Evolutionary conservation across 805 yeast genomes (phyloP).

Genomic region (Saturnispora dispora): DNA sequence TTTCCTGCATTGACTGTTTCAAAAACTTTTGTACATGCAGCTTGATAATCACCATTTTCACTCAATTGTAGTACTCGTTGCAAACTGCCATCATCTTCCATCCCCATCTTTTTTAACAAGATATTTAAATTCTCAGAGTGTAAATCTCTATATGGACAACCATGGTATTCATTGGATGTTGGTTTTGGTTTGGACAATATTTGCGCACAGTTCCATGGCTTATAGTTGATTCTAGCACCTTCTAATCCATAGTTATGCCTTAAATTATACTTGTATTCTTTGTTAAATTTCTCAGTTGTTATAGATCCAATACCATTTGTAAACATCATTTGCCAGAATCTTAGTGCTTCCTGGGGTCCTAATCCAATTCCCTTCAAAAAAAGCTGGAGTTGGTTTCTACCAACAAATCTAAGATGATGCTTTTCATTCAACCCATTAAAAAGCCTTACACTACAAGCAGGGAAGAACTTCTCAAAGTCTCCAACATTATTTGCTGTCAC

Average conservation of each 20-base stretch:
- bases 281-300: slow-evolving; percentile 67
- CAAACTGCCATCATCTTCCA: slow-evolving; percentile 41
- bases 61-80: slow-evolving; percentile 61
- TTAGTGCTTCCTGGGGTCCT: slow-evolving; percentile 75
- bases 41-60: slow-evolving; percentile 60
- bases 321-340: slow-evolving; percentile 75
- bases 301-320: slow-evolving; percentile 39
- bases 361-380: slow-evolving; percentile 89
- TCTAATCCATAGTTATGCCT: slow-evolving; percentile 87
- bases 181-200: slow-evolving; percentile 70
- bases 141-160: slow-evolving; percentile 86
- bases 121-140: slow-evolving; percentile 50
- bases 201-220: slow-evolving; percentile 77
- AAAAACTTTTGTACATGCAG: slow-evolving; percentile 85
- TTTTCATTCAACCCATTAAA: slow-evolving; percentile 49
- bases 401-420: slow-evolving; percentile 73
- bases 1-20: slow-evolving; percentile 54
- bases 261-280: slow-evolving; percentile 82
- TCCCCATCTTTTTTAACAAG: slow-evolving; percentile 55
- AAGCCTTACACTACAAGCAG: slow-evolving; percentile 58
- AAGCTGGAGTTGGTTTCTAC: slow-evolving; percentile 76
- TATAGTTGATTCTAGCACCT: slow-evolving; percentile 79
- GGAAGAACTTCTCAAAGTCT: slow-evolving; percentile 55
- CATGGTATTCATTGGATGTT: slow-evolving; percentile 61
- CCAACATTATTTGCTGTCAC: slow-evolving; percentile 57